Evolutionary conservation across 441 rosid genomes (phyloP).

Genomic region (Erodium texanum): DNA sequence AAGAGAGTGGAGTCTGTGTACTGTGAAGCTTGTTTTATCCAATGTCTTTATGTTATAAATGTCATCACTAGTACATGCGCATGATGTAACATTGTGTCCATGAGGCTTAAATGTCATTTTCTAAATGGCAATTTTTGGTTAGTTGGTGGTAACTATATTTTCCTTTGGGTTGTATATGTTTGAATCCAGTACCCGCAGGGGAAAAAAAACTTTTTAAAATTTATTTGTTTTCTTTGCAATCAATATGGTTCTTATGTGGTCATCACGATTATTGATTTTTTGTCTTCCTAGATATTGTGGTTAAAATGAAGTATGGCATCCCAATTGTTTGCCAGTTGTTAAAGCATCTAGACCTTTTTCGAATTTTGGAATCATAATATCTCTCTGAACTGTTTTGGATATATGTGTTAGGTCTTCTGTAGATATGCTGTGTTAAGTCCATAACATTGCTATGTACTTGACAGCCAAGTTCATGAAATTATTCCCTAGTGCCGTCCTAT

Average conservation of each 20-base stretch:
- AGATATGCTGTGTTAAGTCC: background rate
- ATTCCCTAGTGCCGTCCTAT: background rate
- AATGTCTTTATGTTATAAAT: background rate
- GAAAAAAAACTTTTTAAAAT: background rate
- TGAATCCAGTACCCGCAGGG: background rate
- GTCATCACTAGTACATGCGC: background rate
- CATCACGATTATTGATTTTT: background rate
- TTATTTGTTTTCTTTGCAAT: background rate
- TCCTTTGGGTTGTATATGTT: background rate
- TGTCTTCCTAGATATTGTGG: background rate
- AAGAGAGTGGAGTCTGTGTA: background rate
- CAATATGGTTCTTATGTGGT: background rate
- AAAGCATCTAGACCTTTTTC: background rate
- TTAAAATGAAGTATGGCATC: background rate
- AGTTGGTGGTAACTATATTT: background rate
- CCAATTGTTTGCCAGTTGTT: background rate
- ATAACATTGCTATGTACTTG: background rate
- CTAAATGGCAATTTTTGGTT: background rate
- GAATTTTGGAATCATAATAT: background rate
- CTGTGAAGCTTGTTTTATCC: constrained; percentile 4
- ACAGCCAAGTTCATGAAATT: background rate
- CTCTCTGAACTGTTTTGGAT: background rate
- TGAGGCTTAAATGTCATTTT: background rate
- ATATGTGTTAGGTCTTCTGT: background rate
- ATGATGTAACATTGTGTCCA: background rate